phyloP scores from a whole-genome alignment of 176 grass and related monocot species.

The Raddia distichophylla region DNA sequence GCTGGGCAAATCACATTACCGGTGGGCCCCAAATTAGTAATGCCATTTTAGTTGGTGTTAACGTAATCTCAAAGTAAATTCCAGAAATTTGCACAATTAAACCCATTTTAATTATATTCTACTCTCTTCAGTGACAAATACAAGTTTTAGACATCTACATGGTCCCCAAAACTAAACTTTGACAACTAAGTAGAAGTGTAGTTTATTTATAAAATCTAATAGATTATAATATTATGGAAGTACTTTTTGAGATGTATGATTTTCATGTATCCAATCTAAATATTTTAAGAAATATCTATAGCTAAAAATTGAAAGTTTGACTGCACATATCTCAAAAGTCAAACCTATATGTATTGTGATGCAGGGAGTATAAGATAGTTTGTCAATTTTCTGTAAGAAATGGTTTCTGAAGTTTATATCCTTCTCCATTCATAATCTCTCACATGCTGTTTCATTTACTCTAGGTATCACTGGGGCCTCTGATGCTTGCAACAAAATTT shows the following conservation, averaged over 20 bases:
- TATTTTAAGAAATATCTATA: no score
- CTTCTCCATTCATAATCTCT: constrained; percentile 9
- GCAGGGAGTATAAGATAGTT: neutral
- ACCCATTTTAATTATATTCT: neutral
- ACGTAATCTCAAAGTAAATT: constrained; percentile 2
- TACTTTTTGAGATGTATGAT: no score
- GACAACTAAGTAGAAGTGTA: no score
- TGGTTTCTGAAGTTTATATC: constrained; percentile 12
- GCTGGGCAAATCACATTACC: constrained; percentile 98
- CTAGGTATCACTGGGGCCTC: constrained; percentile 90
- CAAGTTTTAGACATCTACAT: no score
- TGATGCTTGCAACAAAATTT: constrained; percentile 93
- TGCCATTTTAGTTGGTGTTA: neutral
- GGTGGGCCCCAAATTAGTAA: constrained; percentile 46
- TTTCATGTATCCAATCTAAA: no score
- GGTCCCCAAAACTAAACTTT: no score
- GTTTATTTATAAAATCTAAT: no score
- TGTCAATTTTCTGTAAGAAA: constrained; percentile 19
- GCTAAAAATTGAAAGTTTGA: no score
- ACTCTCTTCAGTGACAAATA: no score
- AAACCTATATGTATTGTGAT: no score
- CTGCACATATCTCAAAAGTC: no score
- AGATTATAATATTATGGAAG: no score
- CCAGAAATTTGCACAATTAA: neutral
- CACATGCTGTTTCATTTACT: constrained; percentile 34